Evolutionary conservation across 164 flowering plant species (phyloP), one percentile per base, ranked within the genome.

Genomic region (Magnolia sinica): DNA sequence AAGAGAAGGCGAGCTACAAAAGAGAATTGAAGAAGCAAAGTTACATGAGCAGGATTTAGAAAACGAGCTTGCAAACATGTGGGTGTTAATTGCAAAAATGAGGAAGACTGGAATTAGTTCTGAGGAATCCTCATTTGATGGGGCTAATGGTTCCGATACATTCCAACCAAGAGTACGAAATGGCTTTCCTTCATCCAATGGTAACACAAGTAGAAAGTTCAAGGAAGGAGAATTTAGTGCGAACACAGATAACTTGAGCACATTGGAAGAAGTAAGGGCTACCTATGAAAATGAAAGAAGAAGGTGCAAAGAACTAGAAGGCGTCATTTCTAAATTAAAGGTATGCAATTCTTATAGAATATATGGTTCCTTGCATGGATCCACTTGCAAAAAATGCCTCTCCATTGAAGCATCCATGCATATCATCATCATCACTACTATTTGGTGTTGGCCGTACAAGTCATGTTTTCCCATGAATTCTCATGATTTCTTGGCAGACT

Each of bases 11-110:
- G 95, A 89, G 74, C 81, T 89, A n/a, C 80, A 76, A 74, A 84
- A 69, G 77, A 84, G 79, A 77, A 82, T 90, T 67, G 88, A 88
- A 50, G 92, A 88, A 75, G 88, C 89, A 73, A 90, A 87, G 78
- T 81, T 71, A 71, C 91, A 66, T n/a, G 95, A 91, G 78, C 87
- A 80, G 75, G 84, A 86, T 37, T 71, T 94, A 75, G 97, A 92
- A 76, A 88, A 86, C 82, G 97, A 93, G 82, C 89, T 93, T 29
- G 91, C 92, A 37, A 89, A 88, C 79, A 89, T 91, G 95, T 91
- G 95, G 95, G 86, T 86, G 64, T 89, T 90, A 58, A 80, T 91
- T 71, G 89, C 97, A 24, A 88, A 89, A 79, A 76, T 89, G 86
- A 87, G 84, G 77, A 87, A 86, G 73, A 75, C 83, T 74, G 86